Evolutionary conservation across 148 eudicot species (phyloP), one percentile per base, ranked within the genome.

Genomic region (Camellia granthamiana): DNA sequence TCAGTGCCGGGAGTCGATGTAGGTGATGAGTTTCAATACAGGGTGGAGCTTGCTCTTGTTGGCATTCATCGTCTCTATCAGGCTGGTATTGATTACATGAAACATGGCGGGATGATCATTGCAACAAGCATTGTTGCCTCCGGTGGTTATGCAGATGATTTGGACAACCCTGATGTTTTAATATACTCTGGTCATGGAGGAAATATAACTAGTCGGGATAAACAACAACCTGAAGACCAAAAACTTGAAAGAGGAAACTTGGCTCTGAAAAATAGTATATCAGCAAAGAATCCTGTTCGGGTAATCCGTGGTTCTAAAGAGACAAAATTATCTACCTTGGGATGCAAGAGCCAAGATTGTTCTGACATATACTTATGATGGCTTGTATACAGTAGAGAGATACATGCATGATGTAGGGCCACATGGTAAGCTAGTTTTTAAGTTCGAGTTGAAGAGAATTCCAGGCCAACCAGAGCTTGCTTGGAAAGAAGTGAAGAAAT

Each of bases 231-330:
- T 54, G 90, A 88, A 80, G 96, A 95, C 78, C 98, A 95, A 84
- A 93, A 93, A 78, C 97, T 95, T 75, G 96, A 87, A 81, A 85
- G 92, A 72, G 98, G 94, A 58, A 95, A 95, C 79, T 78, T 95
- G 60, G 96, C 97, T 19, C 62, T 95, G 66, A 85, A 85, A 69
- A 95, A 93, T 78, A 91, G 96, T 77, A 86, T 91, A 56, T 61
- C 80, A 44, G 72, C 74, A 38, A 79, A 77, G 86, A 91, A 85
- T 81, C 84, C 86, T 1, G 94, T 95, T 30, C 88, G 98, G 82
- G 98, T 95, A 38, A 82, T 91, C n/a, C 91, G 97, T 78, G 97
- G 98, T 7, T 87, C 79, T 73, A 93, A 88, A 76, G 98, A 91
- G 83, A 82, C 81, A 10, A 92, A 89, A 60, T 15, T 83, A 30